Percentiles rank a stretch among this genome's conserved stretches.
Evolutionary conservation across 495 filamentous ascomycete species (phyloP).

Genomic region (Margaritispora aquatica): DNA sequence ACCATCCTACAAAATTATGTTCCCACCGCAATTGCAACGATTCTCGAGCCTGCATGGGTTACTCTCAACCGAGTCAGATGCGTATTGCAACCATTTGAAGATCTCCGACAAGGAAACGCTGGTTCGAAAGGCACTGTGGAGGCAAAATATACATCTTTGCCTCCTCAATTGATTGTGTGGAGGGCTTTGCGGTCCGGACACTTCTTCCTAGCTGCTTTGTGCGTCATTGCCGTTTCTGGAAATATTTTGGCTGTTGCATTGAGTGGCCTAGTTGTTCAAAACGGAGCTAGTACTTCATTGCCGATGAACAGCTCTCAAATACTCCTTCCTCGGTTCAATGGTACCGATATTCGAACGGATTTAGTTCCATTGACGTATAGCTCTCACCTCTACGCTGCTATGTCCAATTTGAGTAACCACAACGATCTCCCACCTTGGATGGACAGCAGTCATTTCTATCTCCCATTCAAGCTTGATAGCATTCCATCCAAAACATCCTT

Average conservation of each 20-base stretch:
- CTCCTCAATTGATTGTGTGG: slow-evolving; percentile 36
- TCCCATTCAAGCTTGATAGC: slow-evolving; percentile 26
- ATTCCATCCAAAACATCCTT: neutral
- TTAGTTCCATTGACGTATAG: neutral
- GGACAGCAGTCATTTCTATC: slow-evolving; percentile 24
- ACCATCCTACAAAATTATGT: slow-evolving; percentile 39
- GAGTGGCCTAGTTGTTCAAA: slow-evolving; percentile 29
- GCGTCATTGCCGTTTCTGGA: slow-evolving; percentile 29
- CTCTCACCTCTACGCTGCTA: slow-evolving; percentile 24
- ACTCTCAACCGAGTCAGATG: slow-evolving; percentile 37
- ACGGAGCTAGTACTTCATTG: neutral
- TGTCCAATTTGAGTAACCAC: slow-evolving; percentile 26
- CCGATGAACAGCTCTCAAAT: neutral
- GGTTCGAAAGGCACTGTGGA: slow-evolving; percentile 26
- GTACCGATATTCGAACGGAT: neutral
- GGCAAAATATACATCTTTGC: slow-evolving; percentile 34
- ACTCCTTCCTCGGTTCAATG: slow-evolving; percentile 2
- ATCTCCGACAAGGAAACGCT: slow-evolving; percentile 28
- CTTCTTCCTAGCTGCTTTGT: slow-evolving; percentile 30
- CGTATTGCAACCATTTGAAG: slow-evolving; percentile 38
- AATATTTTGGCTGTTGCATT: slow-evolving; percentile 36
- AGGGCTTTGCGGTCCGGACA: slow-evolving; percentile 32
- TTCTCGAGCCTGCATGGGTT: slow-evolving; percentile 40
- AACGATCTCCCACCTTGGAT: slow-evolving; percentile 33
- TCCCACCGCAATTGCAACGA: slow-evolving; percentile 36